phyloP scores from a whole-genome alignment of 1,284 basidiomycete genomes.

The Pterulicium gracile region DNA sequence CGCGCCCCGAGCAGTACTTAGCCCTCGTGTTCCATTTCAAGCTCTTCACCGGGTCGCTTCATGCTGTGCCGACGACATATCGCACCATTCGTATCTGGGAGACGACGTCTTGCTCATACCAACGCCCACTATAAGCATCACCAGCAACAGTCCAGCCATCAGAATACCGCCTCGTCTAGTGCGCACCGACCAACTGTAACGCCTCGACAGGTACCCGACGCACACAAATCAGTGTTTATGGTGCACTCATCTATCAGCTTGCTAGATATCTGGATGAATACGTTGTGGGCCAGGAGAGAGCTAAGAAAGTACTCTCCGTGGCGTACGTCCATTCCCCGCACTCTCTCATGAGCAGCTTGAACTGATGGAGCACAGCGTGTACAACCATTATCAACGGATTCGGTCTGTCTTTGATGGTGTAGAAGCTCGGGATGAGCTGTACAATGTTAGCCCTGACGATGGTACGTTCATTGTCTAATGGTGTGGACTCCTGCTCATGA shows the following conservation, averaged over 20 bases:
- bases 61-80: too few relatives aligned
- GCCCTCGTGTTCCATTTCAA: too few relatives aligned
- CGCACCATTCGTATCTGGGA: conserved; percentile 66
- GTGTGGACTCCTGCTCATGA: conserved; percentile 4
- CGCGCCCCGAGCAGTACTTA: too few relatives aligned
- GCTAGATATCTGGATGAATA: conserved; percentile 83
- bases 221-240: background rate
- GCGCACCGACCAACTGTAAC: conserved; percentile 2
- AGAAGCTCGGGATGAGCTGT: conserved; percentile 22
- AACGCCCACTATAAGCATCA: conserved; percentile 23
- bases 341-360: conserved; percentile 7
- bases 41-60: too few relatives aligned
- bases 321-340: conserved; percentile 49
- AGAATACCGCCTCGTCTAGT: too few relatives aligned
- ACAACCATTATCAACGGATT: conserved; percentile 85
- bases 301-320: conserved; percentile 89
- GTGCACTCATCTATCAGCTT: conserved; percentile 35
- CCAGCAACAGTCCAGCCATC: too few relatives aligned
- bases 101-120: conserved; percentile 35
- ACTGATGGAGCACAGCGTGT: conserved; percentile 49
- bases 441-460: conserved; percentile 16
- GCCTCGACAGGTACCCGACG: background rate
- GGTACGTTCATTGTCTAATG: conserved; percentile 21
- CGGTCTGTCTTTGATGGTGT: conserved; percentile 43
- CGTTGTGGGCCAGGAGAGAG: conserved; percentile 86